A percentile compares a stretch with the other conserved stretches of the same genome.
Evolutionary conservation across 495 filamentous ascomycete genomes (phyloP).

Genomic region (Aspergillus homomorphus): DNA sequence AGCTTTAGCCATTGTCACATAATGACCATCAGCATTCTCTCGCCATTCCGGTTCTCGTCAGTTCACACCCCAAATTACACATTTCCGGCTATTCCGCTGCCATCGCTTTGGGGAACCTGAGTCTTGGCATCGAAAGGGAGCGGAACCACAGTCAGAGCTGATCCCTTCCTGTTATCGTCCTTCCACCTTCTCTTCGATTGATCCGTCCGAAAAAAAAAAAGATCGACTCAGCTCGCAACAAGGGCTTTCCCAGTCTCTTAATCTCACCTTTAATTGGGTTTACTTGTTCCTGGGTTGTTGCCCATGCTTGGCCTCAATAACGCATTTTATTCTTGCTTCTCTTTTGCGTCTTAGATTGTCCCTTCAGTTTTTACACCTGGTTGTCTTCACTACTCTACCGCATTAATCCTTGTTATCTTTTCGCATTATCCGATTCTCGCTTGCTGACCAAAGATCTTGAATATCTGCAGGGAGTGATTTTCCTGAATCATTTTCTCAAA

Average conservation of each 20-base stretch:
- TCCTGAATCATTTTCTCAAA: constrained; percentile 33
- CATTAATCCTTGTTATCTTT: background rate
- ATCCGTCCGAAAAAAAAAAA: background rate
- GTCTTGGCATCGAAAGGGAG: background rate
- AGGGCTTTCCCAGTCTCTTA: background rate
- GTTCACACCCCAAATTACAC: background rate
- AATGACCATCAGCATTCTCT: background rate
- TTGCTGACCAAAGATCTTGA: background rate
- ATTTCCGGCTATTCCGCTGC: constrained; percentile 5
- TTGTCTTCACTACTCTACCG: background rate
- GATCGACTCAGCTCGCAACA: background rate
- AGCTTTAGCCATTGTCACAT: background rate
- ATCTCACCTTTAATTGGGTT: background rate
- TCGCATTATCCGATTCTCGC: too few species aligned
- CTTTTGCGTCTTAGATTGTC: background rate
- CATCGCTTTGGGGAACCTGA: background rate
- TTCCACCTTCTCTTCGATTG: constrained; percentile 4
- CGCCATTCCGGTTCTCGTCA: background rate
- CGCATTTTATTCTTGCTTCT: background rate
- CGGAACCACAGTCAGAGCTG: background rate
- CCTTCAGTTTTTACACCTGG: background rate
- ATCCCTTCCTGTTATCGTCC: background rate
- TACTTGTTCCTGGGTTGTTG: constrained; percentile 2
- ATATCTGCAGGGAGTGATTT: constrained; percentile 16
- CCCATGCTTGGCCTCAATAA: background rate